Conservation (phyloP, 2,329 filamentous ascomycete genomes). For the Xylariomycetidae sp. region DNA sequence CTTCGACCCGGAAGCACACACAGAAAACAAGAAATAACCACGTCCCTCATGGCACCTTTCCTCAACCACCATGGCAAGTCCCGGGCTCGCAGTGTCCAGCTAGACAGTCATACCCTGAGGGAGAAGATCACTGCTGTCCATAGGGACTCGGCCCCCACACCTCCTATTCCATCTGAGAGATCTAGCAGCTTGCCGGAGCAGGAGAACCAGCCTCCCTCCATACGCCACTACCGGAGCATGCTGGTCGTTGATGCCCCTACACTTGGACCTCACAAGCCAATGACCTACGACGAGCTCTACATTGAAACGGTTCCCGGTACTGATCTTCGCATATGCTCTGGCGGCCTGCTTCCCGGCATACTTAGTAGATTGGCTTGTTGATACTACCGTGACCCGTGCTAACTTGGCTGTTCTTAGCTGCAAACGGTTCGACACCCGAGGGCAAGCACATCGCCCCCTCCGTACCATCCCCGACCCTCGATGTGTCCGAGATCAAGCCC, state of each 20-base stretch:
- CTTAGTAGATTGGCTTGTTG: constrained; percentile 11
- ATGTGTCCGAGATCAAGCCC: constrained; percentile 24
- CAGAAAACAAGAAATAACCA: constrained; percentile 16
- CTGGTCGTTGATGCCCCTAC: constrained; percentile 45
- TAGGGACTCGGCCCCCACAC: constrained; percentile 15
- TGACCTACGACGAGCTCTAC: constrained; percentile 43
- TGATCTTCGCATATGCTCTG: constrained; percentile 16
- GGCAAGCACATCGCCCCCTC: constrained; percentile 38
- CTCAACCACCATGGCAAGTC: constrained; percentile 37
- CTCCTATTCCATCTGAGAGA: constrained; percentile 23
- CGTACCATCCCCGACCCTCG: constrained; percentile 33
- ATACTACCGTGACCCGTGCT: constrained; percentile 22
- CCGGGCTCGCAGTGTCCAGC: constrained; percentile 43
- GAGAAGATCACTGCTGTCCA: constrained; percentile 10
- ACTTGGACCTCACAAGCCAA: constrained; percentile 35
- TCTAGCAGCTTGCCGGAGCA: constrained; percentile 29
- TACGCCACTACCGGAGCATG: constrained; percentile 45
- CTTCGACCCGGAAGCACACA: constrained; percentile 15
- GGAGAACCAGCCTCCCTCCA: constrained; percentile 29
- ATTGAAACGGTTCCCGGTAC: constrained; percentile 22
- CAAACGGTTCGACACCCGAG: constrained; percentile 37
- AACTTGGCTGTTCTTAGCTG: constrained; percentile 32
- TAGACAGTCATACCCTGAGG: constrained; percentile 28
- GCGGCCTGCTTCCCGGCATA: constrained; percentile 15
- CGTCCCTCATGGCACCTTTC: constrained; percentile 36